These are phyloP conservation scores for Entomortierella lignicola DNA, from an alignment of 192 early-diverging fungal genomes.

Conservation along the genomic window DNA sequence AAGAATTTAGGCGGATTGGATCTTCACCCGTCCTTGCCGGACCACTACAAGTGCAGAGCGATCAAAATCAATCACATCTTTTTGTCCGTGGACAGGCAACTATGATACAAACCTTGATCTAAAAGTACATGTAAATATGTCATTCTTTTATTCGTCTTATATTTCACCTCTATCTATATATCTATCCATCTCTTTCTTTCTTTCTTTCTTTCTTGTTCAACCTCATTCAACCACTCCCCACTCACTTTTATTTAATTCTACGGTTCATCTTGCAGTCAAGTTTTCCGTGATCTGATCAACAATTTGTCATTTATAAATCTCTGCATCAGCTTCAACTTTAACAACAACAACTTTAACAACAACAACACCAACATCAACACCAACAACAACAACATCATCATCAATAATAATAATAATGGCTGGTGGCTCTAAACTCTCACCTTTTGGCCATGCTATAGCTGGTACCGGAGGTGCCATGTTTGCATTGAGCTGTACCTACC, in stretches of 20 bases:
- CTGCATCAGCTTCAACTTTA: too few relatives aligned
- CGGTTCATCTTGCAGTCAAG: neutral
- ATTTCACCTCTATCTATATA: neutral
- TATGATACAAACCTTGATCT: neutral
- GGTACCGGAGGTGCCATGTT: conserved; percentile 93
- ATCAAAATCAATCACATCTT: conserved; percentile 4
- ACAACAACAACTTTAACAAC: too few relatives aligned
- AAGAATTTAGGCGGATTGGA: neutral
- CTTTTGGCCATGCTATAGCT: conserved; percentile 91
- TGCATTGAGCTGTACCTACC: conserved; percentile 92
- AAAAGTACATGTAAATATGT: too few relatives aligned
- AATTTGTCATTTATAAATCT: too few relatives aligned
- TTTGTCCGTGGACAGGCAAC: neutral
- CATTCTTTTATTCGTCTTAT: too few relatives aligned
- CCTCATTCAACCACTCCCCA: neutral
- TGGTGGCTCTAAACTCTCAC: conserved; percentile 68
- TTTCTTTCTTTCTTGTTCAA: neutral
- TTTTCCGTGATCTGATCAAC: too few relatives aligned
- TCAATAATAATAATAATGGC: conserved; percentile 27
- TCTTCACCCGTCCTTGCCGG: neutral
- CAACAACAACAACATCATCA: neutral
- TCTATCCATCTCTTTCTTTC: conserved; percentile 2
- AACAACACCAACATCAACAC: neutral
- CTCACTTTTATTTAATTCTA: neutral
- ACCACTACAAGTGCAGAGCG: conserved; percentile 34